These are phyloP conservation scores for Glaciozyma antarctica DNA, from an alignment of 768 basidiomycete species.

Conservation along the genomic window DNA sequence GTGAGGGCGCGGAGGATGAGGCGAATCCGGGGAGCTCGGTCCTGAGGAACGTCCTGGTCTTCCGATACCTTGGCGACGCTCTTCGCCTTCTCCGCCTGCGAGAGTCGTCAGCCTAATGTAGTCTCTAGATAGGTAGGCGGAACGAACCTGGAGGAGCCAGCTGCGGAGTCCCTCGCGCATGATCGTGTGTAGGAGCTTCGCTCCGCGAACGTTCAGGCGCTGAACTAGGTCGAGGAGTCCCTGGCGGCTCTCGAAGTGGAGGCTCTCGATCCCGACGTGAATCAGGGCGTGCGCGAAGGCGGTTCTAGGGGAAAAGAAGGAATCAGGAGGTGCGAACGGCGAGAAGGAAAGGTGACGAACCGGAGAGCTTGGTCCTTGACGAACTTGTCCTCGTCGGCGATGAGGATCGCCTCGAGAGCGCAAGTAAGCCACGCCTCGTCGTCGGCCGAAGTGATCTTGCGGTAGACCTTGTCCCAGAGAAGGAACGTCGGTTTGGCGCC, in stretches of 20 bases:
- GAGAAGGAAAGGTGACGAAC: conserved; percentile 40
- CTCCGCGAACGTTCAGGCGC: conserved; percentile 41
- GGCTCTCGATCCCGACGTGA: conserved; percentile 57
- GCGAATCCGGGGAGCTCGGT: conserved; percentile 42
- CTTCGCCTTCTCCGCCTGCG: conserved; percentile 24
- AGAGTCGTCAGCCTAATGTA: background rate
- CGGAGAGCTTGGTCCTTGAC: conserved; percentile 48
- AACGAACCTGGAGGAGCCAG: conserved; percentile 16
- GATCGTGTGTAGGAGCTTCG: conserved; percentile 48
- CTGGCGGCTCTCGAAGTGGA: conserved; percentile 50
- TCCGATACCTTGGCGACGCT: conserved; percentile 38
- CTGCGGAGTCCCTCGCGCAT: conserved; percentile 52
- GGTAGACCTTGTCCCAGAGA: conserved; percentile 76
- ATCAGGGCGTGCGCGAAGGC: conserved; percentile 60
- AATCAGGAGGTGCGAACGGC: background rate
- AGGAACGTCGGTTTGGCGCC: conserved; percentile 72
- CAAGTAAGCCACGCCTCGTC: conserved; percentile 65
- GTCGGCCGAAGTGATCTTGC: conserved; percentile 56
- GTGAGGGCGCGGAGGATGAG: conserved; percentile 50
- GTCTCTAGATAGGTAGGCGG: background rate
- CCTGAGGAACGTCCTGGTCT: conserved; percentile 42
- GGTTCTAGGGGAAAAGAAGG: conserved; percentile 22
- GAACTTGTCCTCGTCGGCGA: conserved; percentile 41
- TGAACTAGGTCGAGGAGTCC: conserved; percentile 45
- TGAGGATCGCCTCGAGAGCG: conserved; percentile 47